phyloP scores from a whole-genome alignment of 352 stramenopile genomes.

The Plasmopara viticola region DNA sequence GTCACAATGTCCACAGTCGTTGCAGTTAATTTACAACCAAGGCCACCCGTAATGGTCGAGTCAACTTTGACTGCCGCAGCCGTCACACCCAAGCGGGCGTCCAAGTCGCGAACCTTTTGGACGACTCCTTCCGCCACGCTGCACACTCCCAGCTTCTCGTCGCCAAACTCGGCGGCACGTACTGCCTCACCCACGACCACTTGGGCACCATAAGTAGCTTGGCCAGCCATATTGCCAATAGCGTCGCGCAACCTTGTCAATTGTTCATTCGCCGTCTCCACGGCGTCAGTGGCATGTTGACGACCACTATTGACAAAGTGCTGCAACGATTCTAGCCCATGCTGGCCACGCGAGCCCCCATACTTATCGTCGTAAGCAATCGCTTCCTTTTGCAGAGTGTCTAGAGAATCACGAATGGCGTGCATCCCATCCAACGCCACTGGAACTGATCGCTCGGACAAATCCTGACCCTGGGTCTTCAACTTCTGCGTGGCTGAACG shows the following conservation, averaged over 20 bases:
- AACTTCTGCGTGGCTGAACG: slow-evolving; percentile 30
- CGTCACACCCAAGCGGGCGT: slow-evolving; percentile 50
- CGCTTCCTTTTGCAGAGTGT: slow-evolving; percentile 32
- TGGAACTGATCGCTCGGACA: slow-evolving; percentile 39
- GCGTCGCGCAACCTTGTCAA: slow-evolving; percentile 37
- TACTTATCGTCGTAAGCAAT: slow-evolving; percentile 60
- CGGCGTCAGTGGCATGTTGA: slow-evolving; percentile 48
- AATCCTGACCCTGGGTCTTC: slow-evolving; percentile 29
- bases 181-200: slow-evolving; percentile 39
- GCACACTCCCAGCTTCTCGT: slow-evolving; percentile 48
- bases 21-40: slow-evolving; percentile 43
- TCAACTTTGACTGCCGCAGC: slow-evolving; percentile 53
- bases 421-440: slow-evolving; percentile 39
- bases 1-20: slow-evolving; percentile 56
- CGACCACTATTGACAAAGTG: slow-evolving; percentile 42
- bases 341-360: slow-evolving; percentile 19
- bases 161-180: slow-evolving; percentile 39
- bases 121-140: slow-evolving; percentile 33
- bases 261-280: slow-evolving; percentile 52
- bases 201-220: slow-evolving; percentile 20
- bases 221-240: slow-evolving; percentile 32
- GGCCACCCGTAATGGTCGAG: slow-evolving; percentile 51
- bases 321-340: slow-evolving; percentile 28
- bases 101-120: slow-evolving; percentile 44
- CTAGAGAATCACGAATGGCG: slow-evolving; percentile 36